A percentile compares a stretch with the other conserved stretches of the same genome.
These are phyloP conservation scores for Cryphonectria parasitica DNA, from an alignment of 2,329 filamentous ascomycete genomes.

Conservation along the genomic window DNA sequence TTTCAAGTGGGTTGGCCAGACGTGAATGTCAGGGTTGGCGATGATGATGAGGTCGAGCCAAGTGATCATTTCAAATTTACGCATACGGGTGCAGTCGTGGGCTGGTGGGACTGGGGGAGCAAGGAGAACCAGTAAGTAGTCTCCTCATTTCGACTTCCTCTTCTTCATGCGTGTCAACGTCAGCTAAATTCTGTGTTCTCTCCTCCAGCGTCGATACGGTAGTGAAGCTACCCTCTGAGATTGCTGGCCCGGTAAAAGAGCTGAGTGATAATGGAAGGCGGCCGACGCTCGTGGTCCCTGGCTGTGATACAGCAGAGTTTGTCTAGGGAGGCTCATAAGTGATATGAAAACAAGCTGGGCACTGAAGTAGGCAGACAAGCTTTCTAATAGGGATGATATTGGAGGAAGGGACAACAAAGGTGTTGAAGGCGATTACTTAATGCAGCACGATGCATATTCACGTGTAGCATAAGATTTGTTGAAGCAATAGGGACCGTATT, in stretches of 20 bases:
- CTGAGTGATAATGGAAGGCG: background rate
- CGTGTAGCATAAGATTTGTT: too few relatives aligned
- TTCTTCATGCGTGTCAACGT: background rate
- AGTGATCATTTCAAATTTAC: background rate
- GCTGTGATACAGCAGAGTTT: background rate
- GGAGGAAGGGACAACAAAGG: too few relatives aligned
- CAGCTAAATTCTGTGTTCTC: background rate
- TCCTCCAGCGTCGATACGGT: background rate
- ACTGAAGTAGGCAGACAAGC: background rate
- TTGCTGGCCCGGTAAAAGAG: background rate
- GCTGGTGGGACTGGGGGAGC: background rate
- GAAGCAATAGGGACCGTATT: too few relatives aligned
- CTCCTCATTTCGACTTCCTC: background rate
- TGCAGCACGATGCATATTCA: too few relatives aligned
- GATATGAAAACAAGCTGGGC: background rate
- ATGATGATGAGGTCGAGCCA: background rate
- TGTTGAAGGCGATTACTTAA: too few relatives aligned
- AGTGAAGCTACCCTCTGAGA: background rate
- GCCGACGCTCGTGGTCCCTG: background rate
- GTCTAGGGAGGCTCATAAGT: background rate
- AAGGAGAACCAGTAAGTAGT: background rate
- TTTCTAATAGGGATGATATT: too few relatives aligned
- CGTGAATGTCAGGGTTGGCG: background rate
- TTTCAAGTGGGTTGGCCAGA: background rate
- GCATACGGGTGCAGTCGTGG: background rate